phyloP scores from a whole-genome alignment of 805 yeast genomes.

The Nakazawaea peltata region DNA sequence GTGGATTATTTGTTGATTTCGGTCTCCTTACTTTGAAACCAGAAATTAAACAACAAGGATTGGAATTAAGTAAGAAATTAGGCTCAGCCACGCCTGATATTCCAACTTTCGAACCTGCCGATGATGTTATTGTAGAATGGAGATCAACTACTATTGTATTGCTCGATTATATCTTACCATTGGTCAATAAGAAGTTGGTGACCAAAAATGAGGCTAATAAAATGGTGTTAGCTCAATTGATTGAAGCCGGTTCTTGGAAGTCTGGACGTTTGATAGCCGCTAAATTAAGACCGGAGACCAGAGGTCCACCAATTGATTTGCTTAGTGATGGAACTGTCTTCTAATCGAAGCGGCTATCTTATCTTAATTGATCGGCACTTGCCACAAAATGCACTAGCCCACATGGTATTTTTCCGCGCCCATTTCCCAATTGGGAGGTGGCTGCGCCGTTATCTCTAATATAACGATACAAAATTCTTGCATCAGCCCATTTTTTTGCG shows the following conservation, averaged over 20 bases:
- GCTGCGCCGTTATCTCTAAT: no score
- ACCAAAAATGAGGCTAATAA: constrained; percentile 19
- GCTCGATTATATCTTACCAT: constrained; percentile 42
- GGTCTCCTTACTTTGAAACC: constrained; percentile 42
- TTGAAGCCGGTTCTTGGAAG: constrained; percentile 66
- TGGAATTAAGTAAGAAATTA: constrained; percentile 24
- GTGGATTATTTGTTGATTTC: constrained; percentile 54
- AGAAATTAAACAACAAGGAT: constrained; percentile 28
- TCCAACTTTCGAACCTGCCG: constrained; percentile 45
- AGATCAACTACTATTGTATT: constrained; percentile 53
- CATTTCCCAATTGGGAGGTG: no score
- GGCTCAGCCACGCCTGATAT: constrained; percentile 18
- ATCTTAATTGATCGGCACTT: no score
- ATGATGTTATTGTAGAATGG: constrained; percentile 63
- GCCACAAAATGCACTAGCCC: no score
- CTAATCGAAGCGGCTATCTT: no score
- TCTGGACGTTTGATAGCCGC: constrained; percentile 58
- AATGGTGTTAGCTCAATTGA: constrained; percentile 45
- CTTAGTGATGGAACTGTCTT: constrained; percentile 61
- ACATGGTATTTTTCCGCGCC: no score
- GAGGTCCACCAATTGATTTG: constrained; percentile 59
- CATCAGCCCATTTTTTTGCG: not conserved
- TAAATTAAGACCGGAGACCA: constrained; percentile 34
- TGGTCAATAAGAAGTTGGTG: constrained; percentile 39
- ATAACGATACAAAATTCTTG: not conserved